Evolutionary conservation across 257 asterid species (phyloP).

Genomic region (Gentiana macrophylla): DNA sequence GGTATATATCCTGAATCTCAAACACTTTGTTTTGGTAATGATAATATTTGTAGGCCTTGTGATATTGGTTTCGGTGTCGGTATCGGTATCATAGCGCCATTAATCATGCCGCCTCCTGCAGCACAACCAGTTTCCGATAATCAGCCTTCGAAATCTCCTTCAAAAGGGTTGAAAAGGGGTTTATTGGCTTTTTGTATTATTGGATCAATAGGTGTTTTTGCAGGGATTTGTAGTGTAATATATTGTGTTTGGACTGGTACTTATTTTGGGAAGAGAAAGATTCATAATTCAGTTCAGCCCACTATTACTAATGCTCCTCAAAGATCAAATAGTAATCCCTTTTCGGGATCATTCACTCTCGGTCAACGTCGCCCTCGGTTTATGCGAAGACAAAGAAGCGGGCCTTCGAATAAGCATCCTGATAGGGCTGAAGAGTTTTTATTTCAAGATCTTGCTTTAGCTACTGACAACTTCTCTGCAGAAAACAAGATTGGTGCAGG

Average conservation of each 20-base stretch:
- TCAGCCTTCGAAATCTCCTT: conserved; percentile 24
- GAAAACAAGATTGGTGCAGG: conserved; percentile 82
- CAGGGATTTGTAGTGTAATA: conserved; percentile 46
- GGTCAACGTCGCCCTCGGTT: conserved; percentile 63
- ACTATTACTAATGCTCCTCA: conserved; percentile 34
- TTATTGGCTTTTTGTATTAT: conserved; percentile 52
- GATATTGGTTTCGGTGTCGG: conserved; percentile 19
- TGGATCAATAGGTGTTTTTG: conserved; percentile 61
- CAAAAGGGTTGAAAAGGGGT: conserved; percentile 37
- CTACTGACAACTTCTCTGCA: conserved; percentile 46
- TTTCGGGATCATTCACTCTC: conserved; percentile 68
- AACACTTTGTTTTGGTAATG: conserved; percentile 54
- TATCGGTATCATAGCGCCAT: not conserved
- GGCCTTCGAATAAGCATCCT: conserved; percentile 58
- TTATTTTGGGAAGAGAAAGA: conserved; percentile 68
- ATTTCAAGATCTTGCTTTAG: conserved; percentile 49
- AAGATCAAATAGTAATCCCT: conserved; percentile 38
- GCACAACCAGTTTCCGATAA: conserved; percentile 9
- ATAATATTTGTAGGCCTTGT: conserved; percentile 67
- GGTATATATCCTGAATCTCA: conserved; percentile 57
- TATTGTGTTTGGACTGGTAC: conserved; percentile 63
- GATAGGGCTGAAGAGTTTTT: conserved; percentile 67
- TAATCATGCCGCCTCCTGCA: conserved; percentile 13
- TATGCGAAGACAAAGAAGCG: conserved; percentile 88
- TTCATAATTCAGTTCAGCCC: conserved; percentile 83